These are phyloP conservation scores for Penicillium manginii DNA, from an alignment of 495 filamentous ascomycete genomes.

Conservation along the genomic window DNA sequence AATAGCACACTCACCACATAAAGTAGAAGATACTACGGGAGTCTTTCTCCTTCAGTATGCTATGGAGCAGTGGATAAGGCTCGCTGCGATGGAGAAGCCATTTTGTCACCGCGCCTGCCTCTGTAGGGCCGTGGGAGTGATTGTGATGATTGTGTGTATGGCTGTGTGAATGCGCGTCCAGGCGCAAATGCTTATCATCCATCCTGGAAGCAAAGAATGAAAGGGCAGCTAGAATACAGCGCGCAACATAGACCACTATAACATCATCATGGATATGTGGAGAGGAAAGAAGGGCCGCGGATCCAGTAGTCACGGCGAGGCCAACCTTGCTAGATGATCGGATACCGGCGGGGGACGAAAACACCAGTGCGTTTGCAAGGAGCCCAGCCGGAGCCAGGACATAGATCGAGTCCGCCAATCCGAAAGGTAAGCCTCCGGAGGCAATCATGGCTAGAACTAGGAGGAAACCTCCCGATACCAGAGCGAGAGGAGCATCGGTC, in stretches of 20 bases:
- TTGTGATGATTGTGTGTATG: conserved; percentile 39
- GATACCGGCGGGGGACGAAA: conserved; percentile 28
- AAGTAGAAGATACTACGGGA: conserved; percentile 98
- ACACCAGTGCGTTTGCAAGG: conserved; percentile 36
- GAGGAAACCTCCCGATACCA: conserved; percentile 32
- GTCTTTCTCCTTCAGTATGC: conserved; percentile 88
- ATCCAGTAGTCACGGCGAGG: conserved; percentile 33
- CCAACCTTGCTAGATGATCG: conserved; percentile 41
- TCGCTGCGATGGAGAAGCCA: conserved; percentile 67
- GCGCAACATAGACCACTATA: conserved; percentile 33
- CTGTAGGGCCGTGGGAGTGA: conserved; percentile 35
- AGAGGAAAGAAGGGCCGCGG: conserved; percentile 40
- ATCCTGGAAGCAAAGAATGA: conserved; percentile 43
- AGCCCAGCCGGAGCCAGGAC: conserved; percentile 29
- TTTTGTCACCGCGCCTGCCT: conserved; percentile 63
- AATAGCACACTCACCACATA: conserved; percentile 70
- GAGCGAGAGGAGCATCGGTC: conserved; percentile 35
- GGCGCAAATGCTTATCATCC: conserved; percentile 38
- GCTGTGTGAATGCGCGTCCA: conserved; percentile 36
- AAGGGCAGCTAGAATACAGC: conserved; percentile 32
- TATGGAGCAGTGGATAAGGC: conserved; percentile 75
- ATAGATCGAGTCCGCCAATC: conserved; percentile 27
- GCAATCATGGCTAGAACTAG: conserved; percentile 26
- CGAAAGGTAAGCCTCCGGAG: conserved; percentile 29
- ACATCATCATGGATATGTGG: conserved; percentile 38